Evolutionary conservation across 805 yeast species (phyloP), one percentile per base, ranked within the genome.

Genomic region (Kuraishia borneana): DNA sequence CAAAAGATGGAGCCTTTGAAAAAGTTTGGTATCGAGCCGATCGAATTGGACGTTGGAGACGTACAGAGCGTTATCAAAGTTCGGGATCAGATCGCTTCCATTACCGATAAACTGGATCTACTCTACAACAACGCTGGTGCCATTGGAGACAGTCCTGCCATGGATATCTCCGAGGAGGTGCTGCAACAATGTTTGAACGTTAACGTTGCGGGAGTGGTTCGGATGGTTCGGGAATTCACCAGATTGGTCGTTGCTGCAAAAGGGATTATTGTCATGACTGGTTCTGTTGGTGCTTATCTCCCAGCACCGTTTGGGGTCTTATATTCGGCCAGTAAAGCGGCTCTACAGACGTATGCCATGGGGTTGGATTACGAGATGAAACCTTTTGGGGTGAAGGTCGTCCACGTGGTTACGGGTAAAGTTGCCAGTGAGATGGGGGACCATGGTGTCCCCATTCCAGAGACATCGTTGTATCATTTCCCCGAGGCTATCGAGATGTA

Each of bases 41-140:
- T 76, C 21, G 39, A 56, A 28, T 54, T 81, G 36, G 94, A 82
- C 45, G 83, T 82, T 18, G 52, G 79, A 0, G 60, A 70, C 4
- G 33, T 49, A 2, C 70, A 66, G 25, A 69, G 73, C 21, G 70
- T 78, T 27, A 17, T 43, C 6, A 41, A 56, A 10, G 63, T 74
- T 19, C 66, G 64, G 36, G 46, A 62, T 13, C 54, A 56, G 18
- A 60, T 79, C n/a, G 38, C 43, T 0, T 41, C 45, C 2, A 60
- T 66, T 26, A 60, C 66, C 7, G 70, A 65, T 26, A 61, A 63
- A 33, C 51, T 80, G 36, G 84, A 81, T 44, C 43, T 77, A 7
- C 53, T 82, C 35, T 80, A 64, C 57, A 82, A 83, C 53, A 83
- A 82, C 51, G 94, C 94, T 1, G 56, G 39, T 7, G 28, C 13